These are phyloP conservation scores for Eucalyptus tenuipes DNA, from an alignment of 345 rosid genomes.

Conservation along the genomic window DNA sequence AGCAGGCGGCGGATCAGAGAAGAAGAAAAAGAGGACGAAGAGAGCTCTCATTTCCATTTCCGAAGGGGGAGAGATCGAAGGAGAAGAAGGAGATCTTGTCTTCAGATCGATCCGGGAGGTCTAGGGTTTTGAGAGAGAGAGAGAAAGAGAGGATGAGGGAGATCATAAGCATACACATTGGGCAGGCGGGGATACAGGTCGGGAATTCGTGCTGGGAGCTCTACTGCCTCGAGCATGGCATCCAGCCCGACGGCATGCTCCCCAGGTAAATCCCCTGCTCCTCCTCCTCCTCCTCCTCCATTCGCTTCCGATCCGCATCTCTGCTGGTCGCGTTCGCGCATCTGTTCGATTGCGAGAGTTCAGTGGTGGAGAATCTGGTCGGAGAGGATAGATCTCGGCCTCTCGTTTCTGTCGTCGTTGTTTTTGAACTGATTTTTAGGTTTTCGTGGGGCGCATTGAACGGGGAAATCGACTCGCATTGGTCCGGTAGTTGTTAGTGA, in stretches of 20 bases:
- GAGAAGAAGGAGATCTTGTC: neutral
- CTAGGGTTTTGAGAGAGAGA: neutral
- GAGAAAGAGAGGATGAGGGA: conserved; percentile 27
- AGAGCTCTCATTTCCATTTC: neutral
- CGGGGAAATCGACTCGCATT: neutral
- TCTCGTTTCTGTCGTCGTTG: neutral
- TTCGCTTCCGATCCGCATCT: neutral
- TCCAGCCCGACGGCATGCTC: conserved; percentile 56
- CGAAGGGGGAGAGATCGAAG: neutral
- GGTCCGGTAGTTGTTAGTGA: neutral
- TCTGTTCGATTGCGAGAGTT: neutral
- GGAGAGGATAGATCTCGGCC: neutral
- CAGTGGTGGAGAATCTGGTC: neutral
- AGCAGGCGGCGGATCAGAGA: neutral
- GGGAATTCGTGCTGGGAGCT: conserved; percentile 61
- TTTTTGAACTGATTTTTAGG: neutral
- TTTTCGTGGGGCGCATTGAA: neutral
- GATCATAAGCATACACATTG: conserved; percentile 51
- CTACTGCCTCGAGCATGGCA: conserved; percentile 50
- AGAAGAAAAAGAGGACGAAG: neutral
- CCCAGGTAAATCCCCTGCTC: conserved; percentile 23
- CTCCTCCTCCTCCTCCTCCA: neutral
- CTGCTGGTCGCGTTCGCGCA: neutral
- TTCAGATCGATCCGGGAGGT: neutral
- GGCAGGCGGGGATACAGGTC: conserved; percentile 57